A percentile compares a stretch with the other conserved stretches of the same genome.
These are phyloP conservation scores for Metschnikowia anglica DNA, from an alignment of 805 yeast genomes.

Conservation along the genomic window DNA sequence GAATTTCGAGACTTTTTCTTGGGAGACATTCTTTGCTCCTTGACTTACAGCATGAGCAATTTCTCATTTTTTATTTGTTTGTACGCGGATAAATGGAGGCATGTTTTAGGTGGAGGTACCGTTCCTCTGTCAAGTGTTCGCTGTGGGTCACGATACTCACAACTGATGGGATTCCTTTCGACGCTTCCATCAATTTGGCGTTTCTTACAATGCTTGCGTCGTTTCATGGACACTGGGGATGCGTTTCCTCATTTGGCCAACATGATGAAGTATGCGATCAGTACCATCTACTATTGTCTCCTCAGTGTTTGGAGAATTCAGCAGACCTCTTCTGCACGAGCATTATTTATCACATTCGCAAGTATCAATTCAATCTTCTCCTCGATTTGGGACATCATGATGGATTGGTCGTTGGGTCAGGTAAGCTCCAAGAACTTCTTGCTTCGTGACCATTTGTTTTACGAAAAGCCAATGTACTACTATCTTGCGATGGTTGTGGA, in stretches of 20 bases:
- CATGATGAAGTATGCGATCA: conserved; percentile 69
- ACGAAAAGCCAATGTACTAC: conserved; percentile 55
- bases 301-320: conserved; percentile 79
- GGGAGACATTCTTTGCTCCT: conserved; percentile 87
- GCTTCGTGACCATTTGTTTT: conserved; percentile 71
- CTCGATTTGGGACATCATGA: conserved; percentile 82
- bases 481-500: conserved; percentile 74
- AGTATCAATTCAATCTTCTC: conserved; percentile 67
- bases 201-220: conserved; percentile 83
- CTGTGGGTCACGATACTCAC: conserved; percentile 80
- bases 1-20: conserved; percentile 92
- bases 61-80: conserved; percentile 82
- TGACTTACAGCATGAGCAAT: conserved; percentile 86
- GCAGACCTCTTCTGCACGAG: conserved; percentile 39
- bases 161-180: conserved; percentile 77
- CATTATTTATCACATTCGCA: conserved; percentile 72
- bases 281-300: conserved; percentile 66
- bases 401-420: conserved; percentile 95
- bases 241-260: conserved; percentile 96
- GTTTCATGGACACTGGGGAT: conserved; percentile 90
- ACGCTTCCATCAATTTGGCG: conserved; percentile 90
- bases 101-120: conserved; percentile 41
- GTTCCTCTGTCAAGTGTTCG: conserved; percentile 23
- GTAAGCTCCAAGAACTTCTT: conserved; percentile 53
- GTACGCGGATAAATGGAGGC: conserved; percentile 70